Evolutionary conservation across 345 rosid genomes (phyloP).

Genomic region (Sapria himalayana): DNA sequence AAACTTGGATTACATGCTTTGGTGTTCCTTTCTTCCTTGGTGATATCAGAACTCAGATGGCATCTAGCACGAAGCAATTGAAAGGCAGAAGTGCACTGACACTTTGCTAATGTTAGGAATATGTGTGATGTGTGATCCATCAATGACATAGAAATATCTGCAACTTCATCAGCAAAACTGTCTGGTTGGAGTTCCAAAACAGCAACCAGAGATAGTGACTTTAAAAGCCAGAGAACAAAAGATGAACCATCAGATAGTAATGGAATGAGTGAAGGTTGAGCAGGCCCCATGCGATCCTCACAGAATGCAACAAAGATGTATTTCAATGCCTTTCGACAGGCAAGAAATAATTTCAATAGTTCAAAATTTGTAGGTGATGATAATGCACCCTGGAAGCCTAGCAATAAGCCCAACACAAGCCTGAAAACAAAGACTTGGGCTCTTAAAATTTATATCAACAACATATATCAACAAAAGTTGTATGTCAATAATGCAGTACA

Average conservation of each 20-base stretch:
- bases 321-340: slow-evolving; percentile 63
- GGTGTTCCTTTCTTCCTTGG: slow-evolving; percentile 8
- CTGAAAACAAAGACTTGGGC: too few relatives aligned
- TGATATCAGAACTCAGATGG: slow-evolving; percentile 12
- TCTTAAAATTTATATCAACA: too few relatives aligned
- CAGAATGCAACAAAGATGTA: slow-evolving; percentile 23
- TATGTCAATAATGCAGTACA: too few relatives aligned
- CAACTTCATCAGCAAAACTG: slow-evolving; percentile 9
- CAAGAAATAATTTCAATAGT: slow-evolving; percentile 35
- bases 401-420: slow-evolving; percentile 19
- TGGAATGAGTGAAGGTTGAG: slow-evolving; percentile 14
- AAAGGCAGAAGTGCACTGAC: slow-evolving; percentile 18
- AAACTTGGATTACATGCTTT: slow-evolving; percentile 7
- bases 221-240: slow-evolving; percentile 50
- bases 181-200: slow-evolving; percentile 14
- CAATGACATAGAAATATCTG: slow-evolving; percentile 26
- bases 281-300: slow-evolving; percentile 18
- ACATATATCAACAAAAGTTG: too few relatives aligned
- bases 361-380: slow-evolving; percentile 13
- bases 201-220: slow-evolving; percentile 29
- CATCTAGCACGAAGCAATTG: slow-evolving; percentile 8
- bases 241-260: slow-evolving; percentile 21
- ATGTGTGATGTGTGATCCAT: slow-evolving; percentile 68
- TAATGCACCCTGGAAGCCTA: slow-evolving; percentile 14
- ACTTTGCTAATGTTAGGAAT: slow-evolving; percentile 27